Conservation (phyloP, 495 filamentous ascomycete species). For the Xylaria venustula region DNA sequence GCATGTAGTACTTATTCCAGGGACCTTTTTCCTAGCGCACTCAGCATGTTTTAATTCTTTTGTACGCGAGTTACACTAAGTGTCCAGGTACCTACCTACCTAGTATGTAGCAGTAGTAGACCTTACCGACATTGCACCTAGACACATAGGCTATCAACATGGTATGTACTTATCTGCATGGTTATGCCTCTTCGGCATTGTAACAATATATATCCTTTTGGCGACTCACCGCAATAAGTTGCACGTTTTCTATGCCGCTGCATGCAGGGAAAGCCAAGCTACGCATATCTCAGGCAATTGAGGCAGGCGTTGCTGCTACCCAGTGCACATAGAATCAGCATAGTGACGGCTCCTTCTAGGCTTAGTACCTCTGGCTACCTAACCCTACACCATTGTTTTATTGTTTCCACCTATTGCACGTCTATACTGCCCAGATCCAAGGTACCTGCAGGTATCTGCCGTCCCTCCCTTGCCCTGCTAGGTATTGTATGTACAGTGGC, state of each 20-base stretch:
- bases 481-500: no score
- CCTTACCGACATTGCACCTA: no score
- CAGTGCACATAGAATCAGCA: neutral
- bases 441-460: neutral
- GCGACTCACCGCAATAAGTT: constrained; percentile 9
- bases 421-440: neutral
- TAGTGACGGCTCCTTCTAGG: neutral
- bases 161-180: no score
- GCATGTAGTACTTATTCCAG: no score
- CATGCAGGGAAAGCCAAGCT: neutral
- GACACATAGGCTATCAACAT: no score
- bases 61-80: no score
- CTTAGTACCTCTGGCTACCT: constrained; percentile 4
- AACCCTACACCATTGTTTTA: constrained; percentile 2
- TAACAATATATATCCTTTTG: neutral
- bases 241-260: neutral
- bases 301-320: neutral
- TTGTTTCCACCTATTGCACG: neutral
- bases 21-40: no score
- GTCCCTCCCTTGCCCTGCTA: no score
- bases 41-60: no score
- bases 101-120: no score
- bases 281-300: neutral
- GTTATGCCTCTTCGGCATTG: no score
- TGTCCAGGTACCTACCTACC: no score